Evolutionary conservation across 768 basidiomycete species (phyloP), one percentile per base, ranked within the genome.

Genomic region (Boletellus ananiceps): DNA sequence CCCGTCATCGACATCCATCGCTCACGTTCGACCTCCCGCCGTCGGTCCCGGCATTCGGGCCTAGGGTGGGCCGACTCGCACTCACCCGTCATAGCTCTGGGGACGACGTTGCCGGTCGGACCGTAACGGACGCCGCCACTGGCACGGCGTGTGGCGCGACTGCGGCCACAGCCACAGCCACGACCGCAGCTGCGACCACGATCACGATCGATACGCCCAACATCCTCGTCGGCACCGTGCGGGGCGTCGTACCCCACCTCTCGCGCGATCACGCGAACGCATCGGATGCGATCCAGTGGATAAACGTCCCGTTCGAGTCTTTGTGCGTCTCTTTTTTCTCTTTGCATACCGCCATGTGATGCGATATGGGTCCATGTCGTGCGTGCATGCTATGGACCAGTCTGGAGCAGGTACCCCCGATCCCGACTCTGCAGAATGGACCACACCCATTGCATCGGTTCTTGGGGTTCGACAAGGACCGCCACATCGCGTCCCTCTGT

Each of bases 271-370:
- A 86, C 48, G 65, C 75, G 19, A 58, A 59, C 16, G 54, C 56
- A 25, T 78, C 78, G 1, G 56, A 67, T 8, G 74, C 80, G 1
- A 76, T 88, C 29, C 73, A 65, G 49, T 87, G 85, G 79, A 65
- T 86, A 0, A 76, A 86, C 51, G 69, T 90, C 0, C 81, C 88
- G 0, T 91, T 90, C 59, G 89, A 92, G 67, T 77, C 82, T 16
- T 92, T 91, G 89, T 91, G 67, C 78, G 83, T 75, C 29, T 1
- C 5, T 25, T 3, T 29, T 7, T 29, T 11, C 9, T 29, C 4
- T 6, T 29, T 9, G 27, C 9, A 11, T 8, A 27, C 27, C 27
- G 4, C 27, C 27, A 27, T 8, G 27, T 29, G 29, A 29, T 11
- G 29, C 29, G 29, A 29, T 3, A 29, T 29, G 29, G 29, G 11